These are phyloP conservation scores for Lentinula raphanica DNA, from an alignment of 768 basidiomycete species.

Conservation along the genomic window DNA sequence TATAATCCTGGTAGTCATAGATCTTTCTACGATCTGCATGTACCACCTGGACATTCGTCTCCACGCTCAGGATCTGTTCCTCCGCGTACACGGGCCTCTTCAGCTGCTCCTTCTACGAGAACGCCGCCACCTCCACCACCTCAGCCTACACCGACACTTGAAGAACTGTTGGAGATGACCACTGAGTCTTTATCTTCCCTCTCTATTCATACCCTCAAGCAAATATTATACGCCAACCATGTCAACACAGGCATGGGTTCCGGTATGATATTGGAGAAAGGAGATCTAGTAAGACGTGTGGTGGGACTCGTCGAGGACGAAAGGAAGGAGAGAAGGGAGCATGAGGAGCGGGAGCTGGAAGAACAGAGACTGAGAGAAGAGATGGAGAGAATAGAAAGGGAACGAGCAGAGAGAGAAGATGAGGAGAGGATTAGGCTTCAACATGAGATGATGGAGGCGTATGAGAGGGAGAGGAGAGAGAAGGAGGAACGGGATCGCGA, in stretches of 20 bases:
- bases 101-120: conserved; percentile 26
- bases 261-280: conserved; percentile 78
- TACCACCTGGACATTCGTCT: conserved; percentile 18
- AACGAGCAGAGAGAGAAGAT: conserved; percentile 31
- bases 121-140: conserved; percentile 17
- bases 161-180: conserved; percentile 61
- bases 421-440: conserved; percentile 34
- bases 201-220: conserved; percentile 70
- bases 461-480: conserved; percentile 24
- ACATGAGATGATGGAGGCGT: conserved; percentile 30
- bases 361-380: conserved; percentile 5
- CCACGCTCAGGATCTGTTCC: conserved; percentile 17
- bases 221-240: conserved; percentile 75
- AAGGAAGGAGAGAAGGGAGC: conserved; percentile 56
- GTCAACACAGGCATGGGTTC: conserved; percentile 71
- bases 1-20: not conserved
- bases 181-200: conserved; percentile 52
- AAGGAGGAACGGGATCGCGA: conserved; percentile 14
- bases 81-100: conserved; percentile 39
- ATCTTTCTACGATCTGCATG: not conserved
- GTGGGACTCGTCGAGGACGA: conserved; percentile 60
- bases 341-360: conserved; percentile 41
- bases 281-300: conserved; percentile 74
- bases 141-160: conserved; percentile 53
- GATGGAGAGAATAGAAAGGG: conserved; percentile 34